Conservation (phyloP, 495 filamentous ascomycete genomes). For the Pseudomonodictys pantanalensis region DNA sequence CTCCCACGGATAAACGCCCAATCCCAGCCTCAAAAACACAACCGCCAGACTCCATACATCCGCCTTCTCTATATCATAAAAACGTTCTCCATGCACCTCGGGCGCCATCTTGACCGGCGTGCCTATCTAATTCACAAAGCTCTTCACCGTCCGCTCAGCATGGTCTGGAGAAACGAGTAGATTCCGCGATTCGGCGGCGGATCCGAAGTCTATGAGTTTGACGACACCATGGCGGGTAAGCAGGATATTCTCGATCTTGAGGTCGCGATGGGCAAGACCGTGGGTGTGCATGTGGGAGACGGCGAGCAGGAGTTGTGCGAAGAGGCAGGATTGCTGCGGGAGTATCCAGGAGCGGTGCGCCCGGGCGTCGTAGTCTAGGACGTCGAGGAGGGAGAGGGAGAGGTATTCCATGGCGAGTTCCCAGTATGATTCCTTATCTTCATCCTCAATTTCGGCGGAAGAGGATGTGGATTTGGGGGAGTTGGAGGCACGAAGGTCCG, state of each 20-base stretch:
- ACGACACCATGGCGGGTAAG: neutral
- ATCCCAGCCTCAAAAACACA: neutral
- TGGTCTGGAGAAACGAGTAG: neutral
- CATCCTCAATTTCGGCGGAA: neutral
- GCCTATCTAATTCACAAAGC: conserved; percentile 1
- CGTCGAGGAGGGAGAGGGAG: neutral
- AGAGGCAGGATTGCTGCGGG: neutral
- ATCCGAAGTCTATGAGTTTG: conserved; percentile 10
- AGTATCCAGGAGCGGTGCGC: neutral
- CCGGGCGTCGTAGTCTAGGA: conserved; percentile 5
- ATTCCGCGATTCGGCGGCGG: neutral
- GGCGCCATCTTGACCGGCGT: conserved; percentile 8
- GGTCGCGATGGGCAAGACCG: conserved; percentile 5
- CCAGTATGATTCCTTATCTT: neutral
- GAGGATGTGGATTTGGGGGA: neutral
- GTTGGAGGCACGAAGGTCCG: neutral
- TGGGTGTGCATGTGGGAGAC: neutral
- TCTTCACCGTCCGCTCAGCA: neutral
- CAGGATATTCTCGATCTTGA: conserved; percentile 9
- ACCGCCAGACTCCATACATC: conserved; percentile 2
- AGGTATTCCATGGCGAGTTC: conserved; percentile 4
- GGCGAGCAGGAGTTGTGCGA: neutral
- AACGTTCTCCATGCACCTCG: neutral
- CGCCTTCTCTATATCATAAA: conserved; percentile 2
- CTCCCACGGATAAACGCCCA: conserved; percentile 6